Conservation (phyloP, 1,284 basidiomycete species). For the Ceratobasidium sp. region DNA sequence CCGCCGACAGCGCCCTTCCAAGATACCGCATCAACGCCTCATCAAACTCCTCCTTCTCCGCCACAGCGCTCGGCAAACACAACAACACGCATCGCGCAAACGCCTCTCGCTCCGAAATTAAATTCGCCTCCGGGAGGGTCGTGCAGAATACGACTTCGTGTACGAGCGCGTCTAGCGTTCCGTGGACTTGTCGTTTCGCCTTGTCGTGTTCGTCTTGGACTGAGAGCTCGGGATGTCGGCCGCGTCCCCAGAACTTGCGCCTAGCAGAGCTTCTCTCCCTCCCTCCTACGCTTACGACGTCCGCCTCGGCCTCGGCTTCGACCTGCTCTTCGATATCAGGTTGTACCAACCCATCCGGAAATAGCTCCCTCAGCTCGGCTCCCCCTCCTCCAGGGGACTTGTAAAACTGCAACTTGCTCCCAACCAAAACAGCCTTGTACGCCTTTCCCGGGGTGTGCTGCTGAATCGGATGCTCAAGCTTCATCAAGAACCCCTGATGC, state of each 20-base stretch:
- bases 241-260: slow-evolving; percentile 73
- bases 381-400: slow-evolving; percentile 77
- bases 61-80: slow-evolving; percentile 6
- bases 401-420: slow-evolving; percentile 82
- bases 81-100: slow-evolving; percentile 23
- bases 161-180: slow-evolving; percentile 76
- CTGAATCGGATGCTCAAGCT: slow-evolving; percentile 55
- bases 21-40: slow-evolving; percentile 39
- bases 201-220: slow-evolving; percentile 59
- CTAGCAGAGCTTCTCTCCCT: neutral
- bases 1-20: slow-evolving; percentile 9
- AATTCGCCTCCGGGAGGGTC: slow-evolving; percentile 62
- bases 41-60: slow-evolving; percentile 18
- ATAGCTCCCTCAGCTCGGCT: slow-evolving; percentile 73
- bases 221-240: slow-evolving; percentile 75
- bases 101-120: neutral
- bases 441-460: slow-evolving; percentile 70
- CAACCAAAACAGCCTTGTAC: slow-evolving; percentile 81
- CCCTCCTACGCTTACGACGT: slow-evolving; percentile 51
- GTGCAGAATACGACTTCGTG: slow-evolving; percentile 85
- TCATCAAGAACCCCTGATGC: slow-evolving; percentile 77
- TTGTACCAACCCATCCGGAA: slow-evolving; percentile 62
- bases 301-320: slow-evolving; percentile 55
- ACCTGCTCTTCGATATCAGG: slow-evolving; percentile 45
- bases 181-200: too few species aligned